These are phyloP conservation scores for Tulasnella sp. DNA, from an alignment of 768 basidiomycete species.

Conservation along the genomic window DNA sequence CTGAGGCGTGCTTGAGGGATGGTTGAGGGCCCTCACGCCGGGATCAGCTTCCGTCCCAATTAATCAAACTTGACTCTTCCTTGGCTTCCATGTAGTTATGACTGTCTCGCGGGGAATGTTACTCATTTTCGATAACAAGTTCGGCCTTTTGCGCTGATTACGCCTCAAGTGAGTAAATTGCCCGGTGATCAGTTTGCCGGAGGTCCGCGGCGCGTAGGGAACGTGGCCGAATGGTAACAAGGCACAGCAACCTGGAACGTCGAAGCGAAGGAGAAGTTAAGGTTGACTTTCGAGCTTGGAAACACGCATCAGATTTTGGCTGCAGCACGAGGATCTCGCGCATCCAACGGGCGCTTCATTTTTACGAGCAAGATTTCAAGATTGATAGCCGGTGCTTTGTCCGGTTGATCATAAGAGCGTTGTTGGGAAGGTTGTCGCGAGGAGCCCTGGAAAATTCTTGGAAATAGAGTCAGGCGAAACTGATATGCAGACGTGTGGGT, in stretches of 20 bases:
- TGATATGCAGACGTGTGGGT: background rate
- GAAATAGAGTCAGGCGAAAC: background rate
- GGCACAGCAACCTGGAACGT: conserved; percentile 9
- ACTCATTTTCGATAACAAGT: background rate
- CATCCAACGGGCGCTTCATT: background rate
- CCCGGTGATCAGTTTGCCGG: background rate
- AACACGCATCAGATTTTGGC: background rate
- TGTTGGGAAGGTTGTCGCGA: background rate
- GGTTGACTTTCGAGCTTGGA: background rate
- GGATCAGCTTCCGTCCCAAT: background rate
- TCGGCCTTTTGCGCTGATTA: background rate
- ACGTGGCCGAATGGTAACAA: background rate
- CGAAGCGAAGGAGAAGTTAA: background rate
- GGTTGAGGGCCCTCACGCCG: background rate
- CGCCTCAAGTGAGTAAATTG: background rate
- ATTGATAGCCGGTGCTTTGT: background rate
- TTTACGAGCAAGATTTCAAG: background rate
- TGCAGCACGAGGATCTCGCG: background rate
- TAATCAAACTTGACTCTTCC: background rate
- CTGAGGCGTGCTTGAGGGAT: conserved; percentile 11
- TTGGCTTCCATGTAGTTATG: background rate
- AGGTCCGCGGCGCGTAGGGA: background rate
- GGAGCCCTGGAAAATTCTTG: background rate
- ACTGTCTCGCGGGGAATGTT: background rate
- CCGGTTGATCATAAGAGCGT: background rate